Evolutionary conservation across 2,329 filamentous ascomycete species (phyloP), one percentile per base, ranked within the genome.

Genomic region (Cordyceps pruinosa): DNA sequence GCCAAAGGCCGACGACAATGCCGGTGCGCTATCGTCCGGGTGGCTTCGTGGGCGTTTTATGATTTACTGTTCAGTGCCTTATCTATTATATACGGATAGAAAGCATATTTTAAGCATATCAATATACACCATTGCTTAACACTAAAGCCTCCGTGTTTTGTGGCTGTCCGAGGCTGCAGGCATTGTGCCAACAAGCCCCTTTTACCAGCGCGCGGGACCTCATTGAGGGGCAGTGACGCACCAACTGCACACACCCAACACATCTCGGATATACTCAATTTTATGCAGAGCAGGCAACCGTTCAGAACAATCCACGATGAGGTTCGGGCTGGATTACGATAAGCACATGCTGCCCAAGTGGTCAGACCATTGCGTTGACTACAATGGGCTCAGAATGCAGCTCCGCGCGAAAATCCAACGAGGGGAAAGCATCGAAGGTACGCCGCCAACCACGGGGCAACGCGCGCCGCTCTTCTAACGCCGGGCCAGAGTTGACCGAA

Each of bases 1-100:
- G 64, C 68, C 66, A 63, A 65, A 61, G 59, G 65, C 63, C 64
- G 69, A 70, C 76, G 77, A 81, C 70, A 80, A 80, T 80, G 78
- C 78, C 73, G 51, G 59, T 73, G 72, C 78, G 78, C 78, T 80
- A 80, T 80, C 75, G 77, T 69, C 62, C 19, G 46, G 65, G 71
- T 66, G 65, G 75, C 66, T 74, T 77, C 75, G 73, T 79, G 76
- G 76, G 76, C 68, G 68, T 71, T 72, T 68, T 65, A 60, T 60
- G 63, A n/a, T 25, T 17, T n/a, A 26, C 6, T 13, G 4, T 50
- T 23, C 8, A 10, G 23, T 53, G 8, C 35, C 2, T 10, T 12
- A 19, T 25, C 17, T 21, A 15, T 23, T 35, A 53, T n/a, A n/a
- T n/a, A n/a, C n/a, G n/a, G n/a, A n/a, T n/a, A n/a, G n/a, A 45